A percentile compares a stretch with the other conserved stretches of the same genome.
Conservation (phyloP, 169 alveolate species). For the Plasmodium coatneyi region DNA sequence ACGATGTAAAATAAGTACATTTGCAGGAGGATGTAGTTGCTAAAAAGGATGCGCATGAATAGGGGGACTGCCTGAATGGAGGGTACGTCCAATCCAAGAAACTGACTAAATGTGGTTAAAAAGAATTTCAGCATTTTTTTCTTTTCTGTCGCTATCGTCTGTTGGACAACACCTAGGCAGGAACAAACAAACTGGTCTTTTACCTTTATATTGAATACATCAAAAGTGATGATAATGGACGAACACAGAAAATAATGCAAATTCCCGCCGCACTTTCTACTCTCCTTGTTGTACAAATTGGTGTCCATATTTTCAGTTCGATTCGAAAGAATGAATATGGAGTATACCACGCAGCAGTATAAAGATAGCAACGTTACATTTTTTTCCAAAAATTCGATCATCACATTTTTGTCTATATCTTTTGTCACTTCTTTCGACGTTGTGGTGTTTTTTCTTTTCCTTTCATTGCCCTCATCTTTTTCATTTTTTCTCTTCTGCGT, state of each 20-base stretch:
- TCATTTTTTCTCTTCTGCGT: not conserved
- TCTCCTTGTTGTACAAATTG: conserved; percentile 24
- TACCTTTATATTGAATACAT: conserved; percentile 40
- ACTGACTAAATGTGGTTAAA: conserved; percentile 42
- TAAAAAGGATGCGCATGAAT: conserved; percentile 29
- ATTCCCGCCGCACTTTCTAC: conserved; percentile 43
- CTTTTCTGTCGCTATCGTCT: conserved; percentile 23
- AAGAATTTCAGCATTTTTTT: conserved; percentile 39
- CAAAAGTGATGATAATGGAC: conserved; percentile 53
- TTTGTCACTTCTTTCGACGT: not conserved
- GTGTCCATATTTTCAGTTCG: conserved; percentile 35
- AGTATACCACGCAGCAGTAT: conserved; percentile 53
- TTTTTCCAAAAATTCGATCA: conserved; percentile 52
- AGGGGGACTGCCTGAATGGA: conserved; percentile 11
- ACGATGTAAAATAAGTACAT: conserved; percentile 62
- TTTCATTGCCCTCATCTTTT: not conserved
- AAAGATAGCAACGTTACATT: conserved; percentile 27
- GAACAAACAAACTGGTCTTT: conserved; percentile 38
- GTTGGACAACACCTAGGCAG: conserved; percentile 35
- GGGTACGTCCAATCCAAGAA: conserved; percentile 25
- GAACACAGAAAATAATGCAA: conserved; percentile 52
- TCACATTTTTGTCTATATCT: not conserved
- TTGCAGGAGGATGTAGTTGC: conserved; percentile 64
- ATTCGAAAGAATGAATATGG: conserved; percentile 42
- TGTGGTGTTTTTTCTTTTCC: not conserved